Evolutionary conservation across 1,284 basidiomycete genomes (phyloP).

Genomic region (Lignosus rhinocerotis): DNA sequence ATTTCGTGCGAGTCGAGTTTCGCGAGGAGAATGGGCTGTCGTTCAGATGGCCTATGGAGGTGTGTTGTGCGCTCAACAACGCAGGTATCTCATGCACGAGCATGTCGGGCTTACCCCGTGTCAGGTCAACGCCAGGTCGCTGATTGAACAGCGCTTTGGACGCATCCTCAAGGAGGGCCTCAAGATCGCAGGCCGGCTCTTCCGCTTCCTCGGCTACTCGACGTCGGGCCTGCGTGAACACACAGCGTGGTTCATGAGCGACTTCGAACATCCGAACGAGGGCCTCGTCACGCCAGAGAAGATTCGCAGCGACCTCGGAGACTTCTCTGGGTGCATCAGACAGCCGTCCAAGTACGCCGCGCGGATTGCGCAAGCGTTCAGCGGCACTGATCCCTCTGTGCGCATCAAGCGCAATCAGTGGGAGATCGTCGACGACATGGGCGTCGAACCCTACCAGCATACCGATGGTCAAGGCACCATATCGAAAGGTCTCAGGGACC

Average conservation of each 20-base stretch:
- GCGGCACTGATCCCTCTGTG: slow-evolving; percentile 73
- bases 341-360: slow-evolving; percentile 80
- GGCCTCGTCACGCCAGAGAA: slow-evolving; percentile 49
- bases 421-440: slow-evolving; percentile 58
- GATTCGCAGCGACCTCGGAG: slow-evolving; percentile 63
- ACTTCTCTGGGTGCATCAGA: slow-evolving; percentile 58
- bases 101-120: not conserved
- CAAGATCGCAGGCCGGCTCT: slow-evolving; percentile 62
- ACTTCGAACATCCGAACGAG: slow-evolving; percentile 50
- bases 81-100: not conserved
- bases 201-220: slow-evolving; percentile 77
- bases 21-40: slow-evolving; percentile 71
- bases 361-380: slow-evolving; percentile 80
- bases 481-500: slow-evolving; percentile 53
- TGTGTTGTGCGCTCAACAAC: not conserved
- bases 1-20: slow-evolving; percentile 78
- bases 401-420: slow-evolving; percentile 53
- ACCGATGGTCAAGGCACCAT: slow-evolving; percentile 82
- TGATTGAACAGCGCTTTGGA: slow-evolving; percentile 63
- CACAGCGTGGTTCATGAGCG: slow-evolving; percentile 71
- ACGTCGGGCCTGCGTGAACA: slow-evolving; percentile 69
- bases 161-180: slow-evolving; percentile 62
- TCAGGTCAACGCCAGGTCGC: slow-evolving; percentile 51
- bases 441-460: slow-evolving; percentile 47
- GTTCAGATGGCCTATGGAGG: slow-evolving; percentile 64